phyloP scores from a whole-genome alignment of 352 stramenopile genomes.

The Globisporangium canariense region DNA sequence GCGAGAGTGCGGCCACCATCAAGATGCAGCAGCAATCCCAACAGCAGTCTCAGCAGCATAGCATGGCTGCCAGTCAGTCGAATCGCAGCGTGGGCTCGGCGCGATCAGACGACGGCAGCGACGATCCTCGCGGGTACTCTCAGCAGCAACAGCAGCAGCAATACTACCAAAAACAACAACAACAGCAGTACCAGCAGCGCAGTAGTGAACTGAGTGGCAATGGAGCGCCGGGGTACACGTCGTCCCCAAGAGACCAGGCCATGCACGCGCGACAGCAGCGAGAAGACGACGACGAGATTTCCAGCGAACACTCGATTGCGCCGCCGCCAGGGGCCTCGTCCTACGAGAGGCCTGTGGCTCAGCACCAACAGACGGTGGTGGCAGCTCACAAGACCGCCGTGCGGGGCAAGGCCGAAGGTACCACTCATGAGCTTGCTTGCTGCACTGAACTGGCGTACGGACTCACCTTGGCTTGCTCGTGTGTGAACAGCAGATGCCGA shows the following conservation, averaged over 20 bases:
- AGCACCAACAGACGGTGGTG: slow-evolving; percentile 5
- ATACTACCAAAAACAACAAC: slow-evolving; percentile 20
- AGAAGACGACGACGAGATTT: slow-evolving; percentile 20
- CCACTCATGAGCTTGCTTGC: slow-evolving; percentile 9
- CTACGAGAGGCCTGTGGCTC: slow-evolving; percentile 23
- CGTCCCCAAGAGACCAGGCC: slow-evolving; percentile 1
- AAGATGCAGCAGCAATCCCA: slow-evolving; percentile 25
- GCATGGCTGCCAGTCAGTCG: slow-evolving; percentile 13
- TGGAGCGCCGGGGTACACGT: not conserved
- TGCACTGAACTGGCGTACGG: slow-evolving; percentile 12
- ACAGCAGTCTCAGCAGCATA: slow-evolving; percentile 22
- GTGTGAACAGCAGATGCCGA: slow-evolving; percentile 44
- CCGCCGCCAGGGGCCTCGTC: slow-evolving; percentile 31
- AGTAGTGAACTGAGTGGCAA: slow-evolving; percentile 19
- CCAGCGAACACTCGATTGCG: slow-evolving; percentile 34
- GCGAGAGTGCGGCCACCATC: slow-evolving; percentile 39
- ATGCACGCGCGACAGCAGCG: slow-evolving; percentile 24
- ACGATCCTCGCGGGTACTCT: slow-evolving; percentile 18
- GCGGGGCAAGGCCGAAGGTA: slow-evolving; percentile 58
- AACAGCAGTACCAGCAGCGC: slow-evolving; percentile 26
- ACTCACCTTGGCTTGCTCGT: slow-evolving; percentile 11
- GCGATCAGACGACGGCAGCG: slow-evolving; percentile 29
- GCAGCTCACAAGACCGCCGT: slow-evolving; percentile 27
- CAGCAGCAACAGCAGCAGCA: slow-evolving; percentile 27
- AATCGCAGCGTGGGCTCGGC: slow-evolving; percentile 19